Evolutionary conservation across 2,329 filamentous ascomycete species (phyloP).

Genomic region (Arthrobotrys megalospora): DNA sequence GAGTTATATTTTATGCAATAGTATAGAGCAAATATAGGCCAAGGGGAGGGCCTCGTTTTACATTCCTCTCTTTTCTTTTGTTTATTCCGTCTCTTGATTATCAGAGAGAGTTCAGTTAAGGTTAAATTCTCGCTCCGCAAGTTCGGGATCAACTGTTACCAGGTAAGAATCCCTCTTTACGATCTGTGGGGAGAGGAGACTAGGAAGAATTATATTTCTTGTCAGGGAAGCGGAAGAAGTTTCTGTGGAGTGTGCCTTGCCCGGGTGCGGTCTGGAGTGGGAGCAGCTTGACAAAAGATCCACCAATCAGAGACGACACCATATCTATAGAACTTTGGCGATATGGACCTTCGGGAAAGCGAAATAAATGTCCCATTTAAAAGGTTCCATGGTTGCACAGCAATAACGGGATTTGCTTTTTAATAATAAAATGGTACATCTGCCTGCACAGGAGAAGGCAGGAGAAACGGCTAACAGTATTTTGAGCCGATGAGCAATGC

Average conservation of each 20-base stretch:
- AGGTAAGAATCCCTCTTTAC: slow-evolving; percentile 51
- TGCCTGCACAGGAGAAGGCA: background rate
- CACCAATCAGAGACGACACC: slow-evolving; percentile 48
- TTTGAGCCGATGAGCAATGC: slow-evolving; percentile 31
- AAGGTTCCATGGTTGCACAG: slow-evolving; percentile 56
- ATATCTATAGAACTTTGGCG: slow-evolving; percentile 14
- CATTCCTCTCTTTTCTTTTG: slow-evolving; percentile 25
- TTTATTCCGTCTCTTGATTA: slow-evolving; percentile 19
- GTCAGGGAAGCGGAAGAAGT: slow-evolving; percentile 53
- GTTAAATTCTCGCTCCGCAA: slow-evolving; percentile 54
- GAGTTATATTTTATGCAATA: slow-evolving; percentile 54
- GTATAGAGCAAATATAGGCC: slow-evolving; percentile 15
- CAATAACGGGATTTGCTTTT: slow-evolving; percentile 55
- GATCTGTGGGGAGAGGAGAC: slow-evolving; percentile 45
- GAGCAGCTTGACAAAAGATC: slow-evolving; percentile 44
- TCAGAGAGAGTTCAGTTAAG: slow-evolving; percentile 33
- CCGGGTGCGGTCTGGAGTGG: slow-evolving; percentile 34
- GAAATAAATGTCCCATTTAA: slow-evolving; percentile 36
- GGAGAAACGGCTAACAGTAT: slow-evolving; percentile 9
- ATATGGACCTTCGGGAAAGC: background rate
- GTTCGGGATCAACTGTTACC: slow-evolving; percentile 56
- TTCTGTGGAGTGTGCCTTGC: slow-evolving; percentile 20
- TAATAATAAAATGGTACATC: slow-evolving; percentile 32
- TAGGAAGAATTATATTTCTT: slow-evolving; percentile 58
- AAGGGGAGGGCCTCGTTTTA: slow-evolving; percentile 15